Percentiles rank a stretch among this genome's conserved stretches.
Evolutionary conservation across 2,329 filamentous ascomycete species (phyloP).

Genomic region (Fusarium napiforme): DNA sequence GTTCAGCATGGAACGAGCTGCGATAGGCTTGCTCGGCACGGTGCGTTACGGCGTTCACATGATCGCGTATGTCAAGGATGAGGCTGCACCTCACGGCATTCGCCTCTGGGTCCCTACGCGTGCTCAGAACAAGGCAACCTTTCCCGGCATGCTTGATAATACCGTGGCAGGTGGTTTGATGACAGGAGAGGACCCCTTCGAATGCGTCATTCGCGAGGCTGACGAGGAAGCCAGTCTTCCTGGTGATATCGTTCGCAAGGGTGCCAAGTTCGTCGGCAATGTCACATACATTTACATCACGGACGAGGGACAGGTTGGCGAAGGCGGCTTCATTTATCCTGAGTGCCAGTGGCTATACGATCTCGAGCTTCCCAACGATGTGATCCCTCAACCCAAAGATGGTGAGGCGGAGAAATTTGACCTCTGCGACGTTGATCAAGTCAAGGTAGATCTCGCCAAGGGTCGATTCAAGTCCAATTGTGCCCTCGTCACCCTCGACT

Average conservation of each 20-base stretch:
- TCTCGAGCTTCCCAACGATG: slow-evolving; percentile 75
- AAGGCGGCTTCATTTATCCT: slow-evolving; percentile 84
- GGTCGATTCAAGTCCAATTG: slow-evolving; percentile 96
- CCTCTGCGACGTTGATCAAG: slow-evolving; percentile 80
- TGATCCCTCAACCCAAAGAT: slow-evolving; percentile 81
- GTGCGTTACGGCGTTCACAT: slow-evolving; percentile 85
- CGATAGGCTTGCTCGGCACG: slow-evolving; percentile 78
- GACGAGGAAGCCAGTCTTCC: slow-evolving; percentile 89
- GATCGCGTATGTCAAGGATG: slow-evolving; percentile 72
- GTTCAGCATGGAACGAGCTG: slow-evolving; percentile 81
- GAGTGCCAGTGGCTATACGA: slow-evolving; percentile 95
- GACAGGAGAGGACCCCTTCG: slow-evolving; percentile 81
- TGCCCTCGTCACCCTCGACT: slow-evolving; percentile 84
- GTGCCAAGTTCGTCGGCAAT: slow-evolving; percentile 70
- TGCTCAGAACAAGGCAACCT: slow-evolving; percentile 83
- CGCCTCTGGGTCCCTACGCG: slow-evolving; percentile 88
- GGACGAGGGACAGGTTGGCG: slow-evolving; percentile 79
- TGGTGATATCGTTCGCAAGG: slow-evolving; percentile 71
- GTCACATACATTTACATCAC: slow-evolving; percentile 89
- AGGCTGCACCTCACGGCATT: slow-evolving; percentile 62
- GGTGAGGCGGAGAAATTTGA: slow-evolving; percentile 89
- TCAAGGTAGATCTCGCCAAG: slow-evolving; percentile 73
- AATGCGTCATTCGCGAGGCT: slow-evolving; percentile 85
- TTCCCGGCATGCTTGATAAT: slow-evolving; percentile 93
- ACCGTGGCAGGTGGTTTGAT: slow-evolving; percentile 85